A percentile compares a stretch with the other conserved stretches of the same genome.
Conservation (phyloP, 305 asterid species). For the Withania somnifera region DNA sequence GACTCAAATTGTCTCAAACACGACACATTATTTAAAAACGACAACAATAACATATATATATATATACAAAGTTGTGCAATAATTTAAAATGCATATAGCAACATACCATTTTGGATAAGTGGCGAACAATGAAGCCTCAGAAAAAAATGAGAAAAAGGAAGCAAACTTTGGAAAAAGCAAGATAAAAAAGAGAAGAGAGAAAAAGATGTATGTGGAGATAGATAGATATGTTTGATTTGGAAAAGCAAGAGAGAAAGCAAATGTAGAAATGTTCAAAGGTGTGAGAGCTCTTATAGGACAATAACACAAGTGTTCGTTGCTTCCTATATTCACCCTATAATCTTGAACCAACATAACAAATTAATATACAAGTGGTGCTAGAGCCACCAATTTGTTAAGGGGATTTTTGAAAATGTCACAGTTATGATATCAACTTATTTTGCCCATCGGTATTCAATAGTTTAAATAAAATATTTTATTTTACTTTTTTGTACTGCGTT, state of each 20-base stretch:
- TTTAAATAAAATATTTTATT: neutral
- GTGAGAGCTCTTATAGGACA: neutral
- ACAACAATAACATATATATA: neutral
- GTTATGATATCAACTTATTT: neutral
- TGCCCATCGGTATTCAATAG: neutral
- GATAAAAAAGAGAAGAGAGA: neutral
- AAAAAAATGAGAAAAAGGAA: neutral
- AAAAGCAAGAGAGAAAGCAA: neutral
- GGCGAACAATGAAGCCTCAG: constrained; percentile 2
- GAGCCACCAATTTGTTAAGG: neutral
- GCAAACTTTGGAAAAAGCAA: neutral
- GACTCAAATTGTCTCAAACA: neutral
- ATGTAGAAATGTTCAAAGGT: constrained; percentile 1
- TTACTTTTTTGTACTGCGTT: neutral
- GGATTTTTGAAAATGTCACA: neutral
- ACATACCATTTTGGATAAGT: constrained; percentile 4
- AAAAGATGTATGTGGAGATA: neutral
- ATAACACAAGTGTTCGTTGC: neutral
- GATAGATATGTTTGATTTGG: neutral
- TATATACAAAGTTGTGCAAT: too few relatives aligned
- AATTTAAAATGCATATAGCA: neutral
- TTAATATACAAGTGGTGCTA: neutral
- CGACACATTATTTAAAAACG: neutral
- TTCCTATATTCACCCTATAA: neutral
- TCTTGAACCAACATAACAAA: neutral